Conservation (phyloP, 352 stramenopile genomes). For the Halophytophthora polymorphica region DNA sequence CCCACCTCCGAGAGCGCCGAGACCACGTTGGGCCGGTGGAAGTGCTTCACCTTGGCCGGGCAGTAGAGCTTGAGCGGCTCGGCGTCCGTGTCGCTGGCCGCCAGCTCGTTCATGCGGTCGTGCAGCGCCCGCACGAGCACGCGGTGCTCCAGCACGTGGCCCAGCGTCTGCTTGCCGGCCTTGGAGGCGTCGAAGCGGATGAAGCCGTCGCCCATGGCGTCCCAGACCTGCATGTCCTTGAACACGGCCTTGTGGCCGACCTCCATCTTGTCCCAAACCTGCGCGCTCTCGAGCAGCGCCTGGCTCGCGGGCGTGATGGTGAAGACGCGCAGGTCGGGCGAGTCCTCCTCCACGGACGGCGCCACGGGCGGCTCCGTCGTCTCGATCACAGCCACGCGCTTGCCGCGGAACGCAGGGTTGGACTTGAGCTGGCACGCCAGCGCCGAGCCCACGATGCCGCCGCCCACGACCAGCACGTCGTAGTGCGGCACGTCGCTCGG, state of each 20-base stretch:
- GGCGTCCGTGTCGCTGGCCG: constrained; percentile 32
- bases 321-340: constrained; percentile 87
- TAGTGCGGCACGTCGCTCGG: constrained; percentile 48
- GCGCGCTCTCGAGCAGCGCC: constrained; percentile 61
- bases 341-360: constrained; percentile 48
- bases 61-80: constrained; percentile 70
- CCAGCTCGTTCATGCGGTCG: constrained; percentile 80
- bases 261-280: constrained; percentile 79
- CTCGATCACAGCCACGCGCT: constrained; percentile 79
- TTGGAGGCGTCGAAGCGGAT: constrained; percentile 85
- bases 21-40: constrained; percentile 47
- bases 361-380: constrained; percentile 33
- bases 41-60: constrained; percentile 81
- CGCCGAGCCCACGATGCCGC: constrained; percentile 78
- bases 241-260: constrained; percentile 63
- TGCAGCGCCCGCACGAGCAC: constrained; percentile 84
- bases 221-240: constrained; percentile 90
- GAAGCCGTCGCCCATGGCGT: constrained; percentile 86
- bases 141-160: constrained; percentile 86
- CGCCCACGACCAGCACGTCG: constrained; percentile 82
- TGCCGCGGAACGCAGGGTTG: constrained; percentile 72
- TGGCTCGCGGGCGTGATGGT: constrained; percentile 87
- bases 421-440: constrained; percentile 81
- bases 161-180: constrained; percentile 54
- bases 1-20: constrained; percentile 55